These are phyloP conservation scores for Epichloe coenophiala DNA, from an alignment of 2,329 filamentous ascomycete genomes.

Conservation along the genomic window DNA sequence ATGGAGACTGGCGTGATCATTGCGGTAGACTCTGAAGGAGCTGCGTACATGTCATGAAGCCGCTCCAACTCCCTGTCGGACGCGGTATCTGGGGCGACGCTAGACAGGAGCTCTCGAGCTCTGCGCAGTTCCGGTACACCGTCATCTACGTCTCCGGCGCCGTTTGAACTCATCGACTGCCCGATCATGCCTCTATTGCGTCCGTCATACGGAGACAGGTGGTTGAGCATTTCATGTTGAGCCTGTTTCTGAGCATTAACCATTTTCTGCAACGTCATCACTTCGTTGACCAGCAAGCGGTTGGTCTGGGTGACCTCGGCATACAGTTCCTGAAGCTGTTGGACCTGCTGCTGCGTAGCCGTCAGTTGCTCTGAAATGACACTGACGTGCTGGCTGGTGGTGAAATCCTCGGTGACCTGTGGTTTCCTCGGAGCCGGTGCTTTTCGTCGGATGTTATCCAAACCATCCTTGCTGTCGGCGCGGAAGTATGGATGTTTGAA, in stretches of 20 bases:
- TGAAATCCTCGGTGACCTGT: constrained; percentile 53
- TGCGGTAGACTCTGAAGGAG: constrained; percentile 38
- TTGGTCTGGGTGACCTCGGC: constrained; percentile 59
- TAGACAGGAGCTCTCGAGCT: constrained; percentile 42
- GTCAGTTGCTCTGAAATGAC: constrained; percentile 78
- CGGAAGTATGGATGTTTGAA: constrained; percentile 97
- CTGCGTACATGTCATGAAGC: constrained; percentile 39
- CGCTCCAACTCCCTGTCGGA: constrained; percentile 42
- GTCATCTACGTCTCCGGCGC: constrained; percentile 32
- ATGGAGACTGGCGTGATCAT: constrained; percentile 28
- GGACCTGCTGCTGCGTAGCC: constrained; percentile 84
- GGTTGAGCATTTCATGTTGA: constrained; percentile 43
- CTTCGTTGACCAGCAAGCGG: constrained; percentile 47
- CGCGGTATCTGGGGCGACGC: constrained; percentile 36
- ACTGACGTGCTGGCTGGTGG: constrained; percentile 77
- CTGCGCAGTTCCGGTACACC: constrained; percentile 39
- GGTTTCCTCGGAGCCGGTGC: constrained; percentile 79
- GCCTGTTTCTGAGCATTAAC: constrained; percentile 44
- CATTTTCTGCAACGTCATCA: constrained; percentile 46
- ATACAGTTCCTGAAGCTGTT: constrained; percentile 73
- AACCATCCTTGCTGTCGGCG: constrained; percentile 85
- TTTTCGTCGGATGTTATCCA: constrained; percentile 94
- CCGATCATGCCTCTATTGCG: constrained; percentile 24
- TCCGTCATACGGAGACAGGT: constrained; percentile 34
- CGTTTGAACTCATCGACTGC: constrained; percentile 20